Evolutionary conservation across 2,329 filamentous ascomycete species (phyloP), one percentile per base, ranked within the genome.

Genomic region (Trichoderma polysporum): DNA sequence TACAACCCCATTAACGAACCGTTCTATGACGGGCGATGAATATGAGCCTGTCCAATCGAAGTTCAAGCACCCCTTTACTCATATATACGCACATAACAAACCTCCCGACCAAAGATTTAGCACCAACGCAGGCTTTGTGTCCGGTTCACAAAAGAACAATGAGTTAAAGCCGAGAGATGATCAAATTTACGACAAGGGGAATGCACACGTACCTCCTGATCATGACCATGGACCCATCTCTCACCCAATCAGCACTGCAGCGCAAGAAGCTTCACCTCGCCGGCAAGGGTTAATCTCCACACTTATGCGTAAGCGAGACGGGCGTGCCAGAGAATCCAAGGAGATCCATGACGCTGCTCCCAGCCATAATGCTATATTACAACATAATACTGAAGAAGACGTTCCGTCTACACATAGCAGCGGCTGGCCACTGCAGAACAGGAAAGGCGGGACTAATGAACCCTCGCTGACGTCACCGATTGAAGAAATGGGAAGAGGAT

Each of bases 271-370:
- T 31, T 74, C 77, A 17, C 72, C 79, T 31, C 79, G 81, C 35
- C 79, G 82, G 56, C 83, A 78, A 66, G 86, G 85, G 69, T 78
- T 89, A 68, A 83, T 88, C 77, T 83, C 82, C 2, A 86, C 86
- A 4, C 77, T 93, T n/a, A 86, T 88, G 41, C 88, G 90, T 64
- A 91, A 88, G 75, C 81, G 78, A 49, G 82, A 85, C 69, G 72
- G 79, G 29, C 73, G 79, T 66, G 79, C 81, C 56, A 86, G 84
- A 72, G 84, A 90, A 22, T 81, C 84, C 35, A 86, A 87, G 41
- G 84, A 84, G 25, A 73, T 79, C 10, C 74, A 77, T 13, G 88
- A 90, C 70, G 89, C 84, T 69, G 84, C 85, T 2, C 87, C 88
- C 1, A 81, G 88, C 10, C 82, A 84, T 60, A 89, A 91, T 70